These are phyloP conservation scores for Rostrohypoxylon terebratum DNA, from an alignment of 495 filamentous ascomycete genomes.

Conservation along the genomic window DNA sequence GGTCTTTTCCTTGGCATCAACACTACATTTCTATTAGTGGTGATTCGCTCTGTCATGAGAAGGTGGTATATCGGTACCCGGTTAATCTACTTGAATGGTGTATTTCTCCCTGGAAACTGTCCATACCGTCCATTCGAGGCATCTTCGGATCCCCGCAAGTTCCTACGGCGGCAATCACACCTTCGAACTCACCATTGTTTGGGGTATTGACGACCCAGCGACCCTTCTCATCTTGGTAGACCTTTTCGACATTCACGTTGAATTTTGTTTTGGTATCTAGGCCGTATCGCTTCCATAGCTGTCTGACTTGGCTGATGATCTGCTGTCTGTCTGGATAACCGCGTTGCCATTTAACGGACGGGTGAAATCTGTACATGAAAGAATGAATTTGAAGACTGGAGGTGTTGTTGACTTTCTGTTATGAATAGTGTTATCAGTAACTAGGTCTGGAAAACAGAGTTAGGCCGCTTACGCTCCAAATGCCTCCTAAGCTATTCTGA, in stretches of 20 bases:
- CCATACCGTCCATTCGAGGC: constrained; percentile 72
- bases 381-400: constrained; percentile 85
- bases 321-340: constrained; percentile 81
- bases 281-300: constrained; percentile 81
- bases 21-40: constrained; percentile 45
- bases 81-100: constrained; percentile 80
- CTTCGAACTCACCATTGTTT: constrained; percentile 77
- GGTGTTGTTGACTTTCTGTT: constrained; percentile 82
- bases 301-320: constrained; percentile 75
- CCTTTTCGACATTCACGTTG: constrained; percentile 72
- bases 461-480: constrained; percentile 76
- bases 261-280: constrained; percentile 78
- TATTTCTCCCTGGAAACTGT: constrained; percentile 73
- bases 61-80: constrained; percentile 59
- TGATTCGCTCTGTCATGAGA: neutral
- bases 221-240: constrained; percentile 74
- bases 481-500: constrained; percentile 75
- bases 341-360: constrained; percentile 75
- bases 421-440: neutral
- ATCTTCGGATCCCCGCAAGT: constrained; percentile 83
- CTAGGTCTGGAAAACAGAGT: neutral
- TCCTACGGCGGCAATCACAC: constrained; percentile 79
- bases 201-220: constrained; percentile 84
- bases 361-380: constrained; percentile 90
- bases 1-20: constrained; percentile 74